A percentile compares a stretch with the other conserved stretches of the same genome.
Evolutionary conservation across 164 flowering plant genomes (phyloP).

Genomic region (Amborella trichopoda): DNA sequence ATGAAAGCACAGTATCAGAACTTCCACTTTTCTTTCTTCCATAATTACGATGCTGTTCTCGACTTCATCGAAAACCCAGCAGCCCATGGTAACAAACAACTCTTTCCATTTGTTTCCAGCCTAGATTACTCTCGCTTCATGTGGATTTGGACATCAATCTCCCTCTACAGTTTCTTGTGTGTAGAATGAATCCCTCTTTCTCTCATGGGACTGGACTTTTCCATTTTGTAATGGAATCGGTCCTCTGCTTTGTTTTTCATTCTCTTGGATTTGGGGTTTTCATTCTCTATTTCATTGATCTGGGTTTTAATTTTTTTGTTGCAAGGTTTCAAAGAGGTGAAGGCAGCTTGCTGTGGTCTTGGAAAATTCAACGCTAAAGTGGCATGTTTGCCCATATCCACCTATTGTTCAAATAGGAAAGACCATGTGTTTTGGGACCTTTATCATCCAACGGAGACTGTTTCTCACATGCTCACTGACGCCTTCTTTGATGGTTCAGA

Average conservation of each 20-base stretch:
- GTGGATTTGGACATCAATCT: no score
- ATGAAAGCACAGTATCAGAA: constrained; percentile 33
- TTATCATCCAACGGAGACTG: constrained; percentile 64
- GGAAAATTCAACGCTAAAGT: constrained; percentile 41
- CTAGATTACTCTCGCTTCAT: no score
- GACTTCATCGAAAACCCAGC: constrained; percentile 38
- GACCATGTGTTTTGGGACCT: constrained; percentile 80
- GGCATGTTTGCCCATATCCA: constrained; percentile 48
- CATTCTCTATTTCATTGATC: no score
- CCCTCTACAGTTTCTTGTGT: no score
- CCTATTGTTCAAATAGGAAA: constrained; percentile 40
- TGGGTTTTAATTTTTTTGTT: neutral
- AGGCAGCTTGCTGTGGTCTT: constrained; percentile 78
- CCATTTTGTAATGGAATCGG: no score
- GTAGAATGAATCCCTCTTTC: no score
- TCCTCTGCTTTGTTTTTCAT: no score
- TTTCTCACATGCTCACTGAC: constrained; percentile 26
- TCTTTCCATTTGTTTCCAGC: neutral
- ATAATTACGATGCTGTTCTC: constrained; percentile 30
- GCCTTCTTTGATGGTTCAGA: constrained; percentile 28
- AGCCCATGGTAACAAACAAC: constrained; percentile 30
- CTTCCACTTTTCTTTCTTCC: constrained; percentile 40
- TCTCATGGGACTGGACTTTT: no score
- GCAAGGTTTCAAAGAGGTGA: constrained; percentile 60
- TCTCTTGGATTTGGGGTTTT: no score